These are phyloP conservation scores for Somion occarium DNA, from an alignment of 1,284 basidiomycete species.

Conservation along the genomic window DNA sequence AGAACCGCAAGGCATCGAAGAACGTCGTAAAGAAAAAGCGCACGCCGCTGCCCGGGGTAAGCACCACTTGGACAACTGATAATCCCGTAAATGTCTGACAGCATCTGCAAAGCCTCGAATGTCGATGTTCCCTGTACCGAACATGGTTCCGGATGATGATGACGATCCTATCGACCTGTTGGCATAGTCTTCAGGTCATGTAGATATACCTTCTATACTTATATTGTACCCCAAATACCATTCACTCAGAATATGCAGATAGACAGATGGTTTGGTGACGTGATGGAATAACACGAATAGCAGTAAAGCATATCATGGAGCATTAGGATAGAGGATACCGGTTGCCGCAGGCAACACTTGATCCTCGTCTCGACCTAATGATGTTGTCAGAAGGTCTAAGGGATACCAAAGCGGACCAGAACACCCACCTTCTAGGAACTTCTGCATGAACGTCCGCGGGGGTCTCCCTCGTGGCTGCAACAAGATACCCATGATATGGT, in stretches of 20 bases:
- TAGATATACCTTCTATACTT: too few species aligned
- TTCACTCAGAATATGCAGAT: too few species aligned
- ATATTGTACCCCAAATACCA: too few species aligned
- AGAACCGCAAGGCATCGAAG: conserved; percentile 8
- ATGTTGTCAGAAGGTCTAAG: not conserved
- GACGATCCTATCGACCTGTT: conserved; percentile 16
- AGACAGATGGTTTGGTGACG: too few species aligned
- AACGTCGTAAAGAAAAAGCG: not conserved
- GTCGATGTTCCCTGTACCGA: conserved; percentile 15
- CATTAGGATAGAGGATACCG: conserved; percentile 27
- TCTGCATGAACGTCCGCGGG: conserved; percentile 73
- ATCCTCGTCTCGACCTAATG: conserved; percentile 50
- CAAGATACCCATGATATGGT: conserved; percentile 69
- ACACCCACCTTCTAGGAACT: conserved; percentile 76
- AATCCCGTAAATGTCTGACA: not conserved
- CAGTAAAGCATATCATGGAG: conserved; percentile 1
- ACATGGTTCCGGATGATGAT: conserved; percentile 10
- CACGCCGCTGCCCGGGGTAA: conserved; percentile 11
- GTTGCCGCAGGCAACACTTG: conserved; percentile 48
- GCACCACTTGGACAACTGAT: not conserved
- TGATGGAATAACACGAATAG: too few species aligned
- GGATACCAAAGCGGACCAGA: not conserved
- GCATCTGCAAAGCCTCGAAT: conserved; percentile 13
- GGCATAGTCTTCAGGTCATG: too few species aligned
- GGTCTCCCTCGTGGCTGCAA: conserved; percentile 47